Conservation (phyloP, 352 stramenopile genomes). For the Globisporangium yorkense region DNA sequence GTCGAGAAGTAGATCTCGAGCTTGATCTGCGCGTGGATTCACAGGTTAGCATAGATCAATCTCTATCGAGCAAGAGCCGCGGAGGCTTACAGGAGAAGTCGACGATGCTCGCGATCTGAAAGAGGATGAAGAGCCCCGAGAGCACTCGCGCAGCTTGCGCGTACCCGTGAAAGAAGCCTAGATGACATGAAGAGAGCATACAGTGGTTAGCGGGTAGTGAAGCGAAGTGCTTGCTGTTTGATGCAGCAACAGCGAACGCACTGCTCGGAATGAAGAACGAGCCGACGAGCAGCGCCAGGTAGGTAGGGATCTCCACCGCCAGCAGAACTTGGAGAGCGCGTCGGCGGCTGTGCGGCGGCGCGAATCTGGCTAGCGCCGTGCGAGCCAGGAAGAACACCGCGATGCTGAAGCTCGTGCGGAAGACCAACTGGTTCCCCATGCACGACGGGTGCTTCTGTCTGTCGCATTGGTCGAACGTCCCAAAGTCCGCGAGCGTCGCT, state of each 20-base stretch:
- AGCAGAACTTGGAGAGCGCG: constrained; percentile 26
- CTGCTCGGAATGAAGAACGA: constrained; percentile 72
- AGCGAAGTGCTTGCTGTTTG: no score
- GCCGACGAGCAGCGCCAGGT: constrained; percentile 44
- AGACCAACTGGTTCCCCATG: constrained; percentile 64
- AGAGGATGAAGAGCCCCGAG: constrained; percentile 71
- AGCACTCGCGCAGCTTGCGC: constrained; percentile 42
- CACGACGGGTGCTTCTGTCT: constrained; percentile 31
- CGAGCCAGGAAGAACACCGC: constrained; percentile 44
- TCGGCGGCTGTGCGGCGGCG: constrained; percentile 15
- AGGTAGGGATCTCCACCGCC: constrained; percentile 38
- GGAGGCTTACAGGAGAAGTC: constrained; percentile 57
- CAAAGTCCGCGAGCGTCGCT: constrained; percentile 37
- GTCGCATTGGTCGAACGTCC: constrained; percentile 62
- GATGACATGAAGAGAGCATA: not conserved
- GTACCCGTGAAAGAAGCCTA: constrained; percentile 68
- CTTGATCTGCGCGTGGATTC: constrained; percentile 36
- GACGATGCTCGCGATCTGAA: constrained; percentile 77
- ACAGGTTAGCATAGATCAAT: not conserved
- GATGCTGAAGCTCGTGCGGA: constrained; percentile 62
- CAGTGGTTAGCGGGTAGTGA: not conserved
- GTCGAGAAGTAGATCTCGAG: constrained; percentile 46
- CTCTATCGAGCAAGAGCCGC: not conserved
- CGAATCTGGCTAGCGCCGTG: constrained; percentile 43
- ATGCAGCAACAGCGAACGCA: constrained; percentile 11